phyloP scores from a whole-genome alignment of 2,329 filamentous ascomycete species.

The Penicillium olsonii region DNA sequence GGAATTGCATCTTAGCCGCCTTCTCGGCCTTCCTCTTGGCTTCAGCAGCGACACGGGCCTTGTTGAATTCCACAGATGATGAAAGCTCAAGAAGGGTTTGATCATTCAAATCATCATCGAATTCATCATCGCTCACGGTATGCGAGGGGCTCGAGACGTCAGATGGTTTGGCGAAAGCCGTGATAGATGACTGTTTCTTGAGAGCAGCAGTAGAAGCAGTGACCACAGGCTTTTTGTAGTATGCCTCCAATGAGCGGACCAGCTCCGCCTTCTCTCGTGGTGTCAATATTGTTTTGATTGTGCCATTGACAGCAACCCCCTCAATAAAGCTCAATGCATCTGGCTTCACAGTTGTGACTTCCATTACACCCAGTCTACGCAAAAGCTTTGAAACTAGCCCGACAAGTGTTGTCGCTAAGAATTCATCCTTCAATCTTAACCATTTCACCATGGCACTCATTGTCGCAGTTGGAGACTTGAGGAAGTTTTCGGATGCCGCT shows the following conservation, averaged over 20 bases:
- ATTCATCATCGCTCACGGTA: constrained; percentile 41
- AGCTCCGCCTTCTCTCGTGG: constrained; percentile 84
- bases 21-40: constrained; percentile 31
- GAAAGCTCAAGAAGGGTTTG: constrained; percentile 44
- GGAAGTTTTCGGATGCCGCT: constrained; percentile 54
- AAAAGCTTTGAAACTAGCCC: constrained; percentile 83
- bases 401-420: constrained; percentile 79
- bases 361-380: constrained; percentile 73
- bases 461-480: constrained; percentile 65
- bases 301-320: constrained; percentile 54
- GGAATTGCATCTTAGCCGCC: constrained; percentile 22
- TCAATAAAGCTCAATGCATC: constrained; percentile 65
- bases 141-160: constrained; percentile 37
- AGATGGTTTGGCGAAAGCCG: constrained; percentile 39
- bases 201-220: constrained; percentile 42
- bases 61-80: constrained; percentile 45
- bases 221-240: constrained; percentile 48
- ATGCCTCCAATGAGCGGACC: constrained; percentile 60
- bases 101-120: constrained; percentile 43
- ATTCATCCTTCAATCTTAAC: constrained; percentile 85
- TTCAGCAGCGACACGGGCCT: constrained; percentile 35
- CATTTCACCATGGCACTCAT: constrained; percentile 76
- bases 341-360: constrained; percentile 66
- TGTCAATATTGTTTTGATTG: constrained; percentile 75
- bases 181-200: constrained; percentile 48